Evolutionary conservation across 257 asterid species (phyloP), one percentile per base, ranked within the genome.

Genomic region (Handroanthus guayacan): DNA sequence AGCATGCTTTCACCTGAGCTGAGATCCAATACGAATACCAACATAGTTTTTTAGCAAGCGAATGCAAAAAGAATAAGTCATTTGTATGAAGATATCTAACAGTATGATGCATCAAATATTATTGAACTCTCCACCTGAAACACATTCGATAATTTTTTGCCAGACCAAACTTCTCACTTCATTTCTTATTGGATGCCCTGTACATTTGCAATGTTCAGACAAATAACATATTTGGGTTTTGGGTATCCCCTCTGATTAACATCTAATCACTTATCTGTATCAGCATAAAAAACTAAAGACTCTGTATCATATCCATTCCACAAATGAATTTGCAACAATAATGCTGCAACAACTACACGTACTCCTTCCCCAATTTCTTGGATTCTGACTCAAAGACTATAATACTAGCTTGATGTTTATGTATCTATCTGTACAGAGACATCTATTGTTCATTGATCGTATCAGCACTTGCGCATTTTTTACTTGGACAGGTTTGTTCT

Each of bases 321-420:
- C 44, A 69, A 48, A 16, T 67, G 12, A 31, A 45, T 45, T 25
- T 67, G 60, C 60, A 69, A 69, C 62, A 69, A 36, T n/a, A 36
- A 9, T 13, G 43, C 48, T 71, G 76, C 51, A 13, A 61, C 37
- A 18, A 71, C 66, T 45, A 47, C 58, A 44, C 20, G 10, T 67
- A 43, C 62, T 45, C 72, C 36, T 47, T 45, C 1, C 58, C 58
- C 3, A 17, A 45, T 67, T 20, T n/a, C 41, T 47, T 65, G 38
- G 55, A 44, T 52, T 52, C 58, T 14, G 7, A 52, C 25, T 52
- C 58, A 52, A 1, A 52, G 58, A 52, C 6, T 9, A 56, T 18
- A 12, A 6, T 18, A 56, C 62, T 66, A 18, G 54, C 69, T 7
- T 17, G 10, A 64, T 17, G 56, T 31, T 43, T 39, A 31, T 10